A percentile compares a stretch with the other conserved stretches of the same genome.
phyloP scores from a whole-genome alignment of 2,329 filamentous ascomycete genomes.

The Talaromyces islandicus region DNA sequence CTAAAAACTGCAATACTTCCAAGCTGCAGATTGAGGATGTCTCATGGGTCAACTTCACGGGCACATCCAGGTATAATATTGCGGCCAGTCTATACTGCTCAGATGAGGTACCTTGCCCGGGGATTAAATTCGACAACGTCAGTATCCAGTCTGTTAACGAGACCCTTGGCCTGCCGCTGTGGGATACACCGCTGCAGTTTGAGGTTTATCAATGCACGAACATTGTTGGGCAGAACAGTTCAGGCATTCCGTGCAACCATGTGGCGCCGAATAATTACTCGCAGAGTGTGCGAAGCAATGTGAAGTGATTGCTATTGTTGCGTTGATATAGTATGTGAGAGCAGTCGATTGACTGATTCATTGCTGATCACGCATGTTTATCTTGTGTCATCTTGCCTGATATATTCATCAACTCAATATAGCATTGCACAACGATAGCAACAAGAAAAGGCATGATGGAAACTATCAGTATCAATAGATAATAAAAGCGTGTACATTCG shows the following conservation, averaged over 20 bases:
- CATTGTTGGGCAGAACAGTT: slow-evolving; percentile 21
- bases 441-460: too few species aligned
- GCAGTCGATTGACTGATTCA: background rate
- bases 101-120: slow-evolving; percentile 39
- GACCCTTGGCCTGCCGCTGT: slow-evolving; percentile 24
- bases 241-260: slow-evolving; percentile 21
- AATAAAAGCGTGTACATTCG: background rate
- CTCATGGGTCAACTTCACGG: slow-evolving; percentile 46
- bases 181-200: slow-evolving; percentile 15
- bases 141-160: slow-evolving; percentile 39
- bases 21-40: slow-evolving; percentile 42
- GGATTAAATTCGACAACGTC: slow-evolving; percentile 41
- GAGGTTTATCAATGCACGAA: slow-evolving; percentile 42
- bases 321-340: background rate
- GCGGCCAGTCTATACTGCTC: slow-evolving; percentile 44
- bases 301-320: background rate
- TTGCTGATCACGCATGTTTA: background rate
- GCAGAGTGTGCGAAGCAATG: slow-evolving; percentile 4
- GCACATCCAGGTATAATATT: slow-evolving; percentile 46
- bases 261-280: slow-evolving; percentile 18
- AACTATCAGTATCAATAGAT: background rate
- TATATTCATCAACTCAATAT: background rate
- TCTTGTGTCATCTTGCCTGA: background rate
- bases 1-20: slow-evolving; percentile 3
- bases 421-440: background rate